Evolutionary conservation across 306 rosid species (phyloP).

Genomic region (Lagenaria siceraria): DNA sequence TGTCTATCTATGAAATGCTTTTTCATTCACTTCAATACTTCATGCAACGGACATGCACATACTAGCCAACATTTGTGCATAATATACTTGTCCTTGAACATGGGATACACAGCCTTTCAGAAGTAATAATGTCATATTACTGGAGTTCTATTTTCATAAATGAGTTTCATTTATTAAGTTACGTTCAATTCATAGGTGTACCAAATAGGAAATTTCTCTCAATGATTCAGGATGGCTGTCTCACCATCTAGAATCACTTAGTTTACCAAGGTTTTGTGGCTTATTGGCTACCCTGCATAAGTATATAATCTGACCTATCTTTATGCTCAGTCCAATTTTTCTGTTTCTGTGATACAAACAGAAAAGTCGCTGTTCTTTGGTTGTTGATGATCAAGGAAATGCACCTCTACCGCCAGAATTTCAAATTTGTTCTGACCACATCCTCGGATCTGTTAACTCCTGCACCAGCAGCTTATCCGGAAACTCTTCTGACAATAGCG

Average conservation of each 20-base stretch:
- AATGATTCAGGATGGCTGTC: neutral
- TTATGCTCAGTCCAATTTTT: neutral
- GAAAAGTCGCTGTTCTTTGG: conserved; percentile 15
- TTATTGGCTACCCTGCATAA: neutral
- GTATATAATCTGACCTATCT: neutral
- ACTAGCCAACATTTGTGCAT: neutral
- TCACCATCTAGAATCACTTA: neutral
- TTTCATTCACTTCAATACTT: neutral
- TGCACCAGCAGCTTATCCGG: conserved; percentile 15
- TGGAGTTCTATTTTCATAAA: neutral
- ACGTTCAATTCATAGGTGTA: neutral
- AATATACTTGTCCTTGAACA: neutral
- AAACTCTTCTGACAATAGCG: conserved; percentile 18
- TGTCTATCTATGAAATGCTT: neutral
- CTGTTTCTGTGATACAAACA: conserved; percentile 1
- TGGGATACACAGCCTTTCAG: neutral
- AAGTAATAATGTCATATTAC: neutral
- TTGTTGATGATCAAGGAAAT: conserved; percentile 18
- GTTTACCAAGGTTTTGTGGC: neutral
- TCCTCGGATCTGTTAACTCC: conserved; percentile 8
- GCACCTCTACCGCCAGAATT: conserved; percentile 26
- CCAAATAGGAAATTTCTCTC: neutral
- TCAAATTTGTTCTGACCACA: conserved; percentile 18
- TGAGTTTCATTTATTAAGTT: neutral
- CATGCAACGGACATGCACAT: neutral